These are phyloP conservation scores for Peronospora belbahrii DNA, from an alignment of 352 stramenopile genomes.

Conservation along the genomic window DNA sequence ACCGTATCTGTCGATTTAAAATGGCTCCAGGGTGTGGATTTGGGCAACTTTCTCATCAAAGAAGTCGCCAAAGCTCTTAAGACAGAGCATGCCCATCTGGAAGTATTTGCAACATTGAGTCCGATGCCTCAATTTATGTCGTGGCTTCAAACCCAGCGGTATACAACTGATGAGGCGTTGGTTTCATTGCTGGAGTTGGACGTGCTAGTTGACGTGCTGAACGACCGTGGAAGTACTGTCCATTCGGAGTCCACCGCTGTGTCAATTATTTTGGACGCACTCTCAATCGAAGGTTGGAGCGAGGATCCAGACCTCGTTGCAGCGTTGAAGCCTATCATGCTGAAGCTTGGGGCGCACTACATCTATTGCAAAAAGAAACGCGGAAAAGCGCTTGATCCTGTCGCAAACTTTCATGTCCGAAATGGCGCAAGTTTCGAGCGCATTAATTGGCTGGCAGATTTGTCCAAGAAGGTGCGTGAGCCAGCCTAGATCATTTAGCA, in stretches of 20 bases:
- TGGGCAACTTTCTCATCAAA: constrained; percentile 96
- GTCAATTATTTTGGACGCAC: constrained; percentile 27
- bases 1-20: neutral
- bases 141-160: constrained; percentile 86
- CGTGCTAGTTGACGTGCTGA: constrained; percentile 24
- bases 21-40: constrained; percentile 82
- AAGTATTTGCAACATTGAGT: constrained; percentile 91
- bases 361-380: constrained; percentile 81
- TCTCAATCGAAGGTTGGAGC: constrained; percentile 47
- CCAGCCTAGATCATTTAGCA: neutral
- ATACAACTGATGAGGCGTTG: constrained; percentile 25
- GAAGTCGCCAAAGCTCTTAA: constrained; percentile 84
- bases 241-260: constrained; percentile 18
- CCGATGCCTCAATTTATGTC: constrained; percentile 89
- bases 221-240: constrained; percentile 4
- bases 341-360: constrained; percentile 59
- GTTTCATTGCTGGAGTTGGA: constrained; percentile 29
- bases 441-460: constrained; percentile 78
- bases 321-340: constrained; percentile 53
- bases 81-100: constrained; percentile 54
- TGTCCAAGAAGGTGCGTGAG: constrained; percentile 55
- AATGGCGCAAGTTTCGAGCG: constrained; percentile 82
- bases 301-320: constrained; percentile 28
- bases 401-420: constrained; percentile 81
- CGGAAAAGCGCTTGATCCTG: constrained; percentile 69